Conservation (phyloP, 164 flowering plant genomes). For the Nymphaea thermarum region DNA sequence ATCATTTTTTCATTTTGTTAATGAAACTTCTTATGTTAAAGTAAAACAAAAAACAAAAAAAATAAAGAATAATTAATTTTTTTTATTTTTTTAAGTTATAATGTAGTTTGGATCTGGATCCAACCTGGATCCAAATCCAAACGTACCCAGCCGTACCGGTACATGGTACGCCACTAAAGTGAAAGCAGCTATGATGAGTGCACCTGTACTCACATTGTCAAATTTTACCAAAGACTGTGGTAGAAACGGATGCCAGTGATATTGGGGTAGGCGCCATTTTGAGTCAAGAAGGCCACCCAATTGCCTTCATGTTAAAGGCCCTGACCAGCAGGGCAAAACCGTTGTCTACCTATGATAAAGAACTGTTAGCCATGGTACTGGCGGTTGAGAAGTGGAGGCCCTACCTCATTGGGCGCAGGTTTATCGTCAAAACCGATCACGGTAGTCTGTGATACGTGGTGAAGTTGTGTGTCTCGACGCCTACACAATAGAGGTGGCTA, state of each 20-base stretch:
- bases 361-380: background rate
- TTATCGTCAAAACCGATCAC: background rate
- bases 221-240: background rate
- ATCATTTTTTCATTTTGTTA: too few relatives aligned
- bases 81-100: too few relatives aligned
- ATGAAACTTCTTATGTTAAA: too few relatives aligned
- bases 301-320: background rate
- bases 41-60: too few relatives aligned
- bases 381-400: conserved; percentile 1
- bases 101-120: too few relatives aligned
- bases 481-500: background rate
- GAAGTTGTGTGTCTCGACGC: background rate
- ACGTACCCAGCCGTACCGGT: too few relatives aligned
- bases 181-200: conserved; percentile 1
- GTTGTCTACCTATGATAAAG: conserved; percentile 1
- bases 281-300: background rate
- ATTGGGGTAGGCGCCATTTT: background rate
- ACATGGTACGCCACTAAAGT: too few relatives aligned
- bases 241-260: background rate
- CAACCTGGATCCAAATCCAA: too few relatives aligned
- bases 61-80: too few relatives aligned
- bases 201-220: background rate
- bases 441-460: background rate
- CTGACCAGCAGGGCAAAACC: background rate
- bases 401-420: background rate